Evolutionary conservation across 2,329 filamentous ascomycete genomes (phyloP).

Genomic region (Neofusicoccum ribis): DNA sequence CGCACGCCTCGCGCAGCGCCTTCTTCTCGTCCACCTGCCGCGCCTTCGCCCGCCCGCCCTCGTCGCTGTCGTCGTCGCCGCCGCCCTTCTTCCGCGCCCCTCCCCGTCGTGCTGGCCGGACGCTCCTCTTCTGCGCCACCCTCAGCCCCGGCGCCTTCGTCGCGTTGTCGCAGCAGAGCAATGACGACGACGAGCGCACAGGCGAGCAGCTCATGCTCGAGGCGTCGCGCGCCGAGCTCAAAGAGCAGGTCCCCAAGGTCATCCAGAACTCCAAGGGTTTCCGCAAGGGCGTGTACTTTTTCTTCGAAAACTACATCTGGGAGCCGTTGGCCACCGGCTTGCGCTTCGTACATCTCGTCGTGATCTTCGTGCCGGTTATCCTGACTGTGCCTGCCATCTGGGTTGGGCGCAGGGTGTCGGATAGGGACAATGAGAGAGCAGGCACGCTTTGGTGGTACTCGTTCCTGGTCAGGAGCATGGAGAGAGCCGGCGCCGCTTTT

Average conservation of each 20-base stretch:
- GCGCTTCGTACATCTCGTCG: slow-evolving; percentile 81
- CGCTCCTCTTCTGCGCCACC: slow-evolving; percentile 22
- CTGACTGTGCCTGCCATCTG: slow-evolving; percentile 76
- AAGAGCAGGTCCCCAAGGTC: slow-evolving; percentile 64
- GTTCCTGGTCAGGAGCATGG: slow-evolving; percentile 86
- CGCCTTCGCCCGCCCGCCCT: slow-evolving; percentile 7
- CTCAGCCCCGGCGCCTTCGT: slow-evolving; percentile 62
- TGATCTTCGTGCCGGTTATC: slow-evolving; percentile 91
- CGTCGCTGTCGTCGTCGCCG: background rate
- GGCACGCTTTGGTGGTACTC: slow-evolving; percentile 95
- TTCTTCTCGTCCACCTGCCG: background rate
- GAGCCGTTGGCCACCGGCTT: slow-evolving; percentile 86
- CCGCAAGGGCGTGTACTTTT: slow-evolving; percentile 61
- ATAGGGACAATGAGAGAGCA: slow-evolving; percentile 70
- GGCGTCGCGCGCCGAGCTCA: slow-evolving; percentile 74
- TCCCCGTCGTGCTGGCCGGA: background rate
- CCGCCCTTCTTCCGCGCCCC: slow-evolving; percentile 17
- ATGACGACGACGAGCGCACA: slow-evolving; percentile 61
- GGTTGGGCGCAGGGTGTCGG: slow-evolving; percentile 65
- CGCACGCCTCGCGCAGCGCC: background rate
- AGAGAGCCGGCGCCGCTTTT: slow-evolving; percentile 89
- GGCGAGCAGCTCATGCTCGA: slow-evolving; percentile 85
- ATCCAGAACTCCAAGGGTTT: slow-evolving; percentile 61
- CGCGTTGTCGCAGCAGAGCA: slow-evolving; percentile 32
- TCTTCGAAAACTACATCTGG: slow-evolving; percentile 69